A percentile compares a stretch with the other conserved stretches of the same genome.
Conservation (phyloP, 2,329 filamentous ascomycete genomes). For the Cytospora paraplurivora region DNA sequence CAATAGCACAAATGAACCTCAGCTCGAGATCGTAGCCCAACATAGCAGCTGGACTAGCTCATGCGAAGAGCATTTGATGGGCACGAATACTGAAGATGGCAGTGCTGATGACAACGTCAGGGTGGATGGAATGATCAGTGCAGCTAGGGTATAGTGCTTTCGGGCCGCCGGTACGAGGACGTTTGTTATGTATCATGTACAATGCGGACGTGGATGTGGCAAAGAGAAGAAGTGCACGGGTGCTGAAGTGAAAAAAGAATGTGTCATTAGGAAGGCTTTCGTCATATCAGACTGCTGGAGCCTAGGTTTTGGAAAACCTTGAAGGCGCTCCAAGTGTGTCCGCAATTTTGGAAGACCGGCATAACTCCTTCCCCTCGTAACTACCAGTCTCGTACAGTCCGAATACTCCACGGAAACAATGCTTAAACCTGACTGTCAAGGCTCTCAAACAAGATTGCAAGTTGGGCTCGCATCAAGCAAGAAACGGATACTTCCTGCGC, state of each 20-base stretch:
- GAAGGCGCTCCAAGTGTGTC: slow-evolving; percentile 16
- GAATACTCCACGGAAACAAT: slow-evolving; percentile 23
- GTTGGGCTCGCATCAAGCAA: not conserved
- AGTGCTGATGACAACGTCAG: not conserved
- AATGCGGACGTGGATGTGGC: slow-evolving; percentile 8
- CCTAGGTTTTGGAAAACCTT: slow-evolving; percentile 21
- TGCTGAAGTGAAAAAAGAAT: slow-evolving; percentile 26
- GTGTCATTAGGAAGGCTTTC: slow-evolving; percentile 28
- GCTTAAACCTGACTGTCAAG: slow-evolving; percentile 23
- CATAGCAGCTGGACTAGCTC: not conserved
- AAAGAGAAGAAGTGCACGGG: slow-evolving; percentile 14
- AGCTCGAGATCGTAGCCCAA: slow-evolving; percentile 1
- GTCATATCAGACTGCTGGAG: slow-evolving; percentile 18
- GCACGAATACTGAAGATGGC: not conserved
- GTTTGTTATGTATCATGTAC: not conserved
- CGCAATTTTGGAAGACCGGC: slow-evolving; percentile 21
- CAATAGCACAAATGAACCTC: not conserved
- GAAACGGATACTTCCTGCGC: not conserved
- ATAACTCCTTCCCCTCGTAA: slow-evolving; percentile 26
- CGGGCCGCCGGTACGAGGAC: slow-evolving; percentile 6
- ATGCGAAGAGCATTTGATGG: not conserved
- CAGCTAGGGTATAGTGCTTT: slow-evolving; percentile 4
- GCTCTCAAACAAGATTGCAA: not conserved
- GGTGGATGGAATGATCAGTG: slow-evolving; percentile 4
- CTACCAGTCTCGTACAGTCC: slow-evolving; percentile 16